phyloP scores from a whole-genome alignment of 768 basidiomycete species.

The Polyporus arcularius region DNA sequence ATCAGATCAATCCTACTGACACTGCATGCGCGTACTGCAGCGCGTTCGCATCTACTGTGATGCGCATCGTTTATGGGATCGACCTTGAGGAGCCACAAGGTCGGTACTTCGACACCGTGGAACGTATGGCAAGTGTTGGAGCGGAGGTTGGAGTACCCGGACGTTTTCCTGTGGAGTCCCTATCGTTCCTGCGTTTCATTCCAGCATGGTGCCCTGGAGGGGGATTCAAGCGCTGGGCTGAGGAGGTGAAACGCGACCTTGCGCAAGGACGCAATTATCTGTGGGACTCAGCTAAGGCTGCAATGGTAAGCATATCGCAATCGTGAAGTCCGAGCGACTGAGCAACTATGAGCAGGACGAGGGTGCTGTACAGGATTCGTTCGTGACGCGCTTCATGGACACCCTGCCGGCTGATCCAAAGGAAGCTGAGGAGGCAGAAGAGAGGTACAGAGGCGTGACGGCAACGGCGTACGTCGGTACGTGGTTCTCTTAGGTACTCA shows the following conservation, averaged over 20 bases:
- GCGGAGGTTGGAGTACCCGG: background rate
- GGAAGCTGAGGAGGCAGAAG: background rate
- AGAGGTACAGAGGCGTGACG: background rate
- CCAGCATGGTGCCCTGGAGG: slow-evolving; percentile 21
- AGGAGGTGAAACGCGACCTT: background rate
- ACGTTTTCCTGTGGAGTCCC: background rate
- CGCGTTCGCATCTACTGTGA: background rate
- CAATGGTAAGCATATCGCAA: background rate
- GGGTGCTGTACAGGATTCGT: background rate
- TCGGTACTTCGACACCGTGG: background rate
- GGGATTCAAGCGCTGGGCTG: slow-evolving; percentile 9
- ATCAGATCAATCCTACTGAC: too few relatives aligned
- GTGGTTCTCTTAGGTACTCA: background rate
- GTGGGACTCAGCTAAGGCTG: background rate
- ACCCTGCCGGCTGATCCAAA: background rate
- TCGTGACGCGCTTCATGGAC: background rate
- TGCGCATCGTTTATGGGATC: slow-evolving; percentile 7
- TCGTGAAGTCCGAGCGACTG: too few relatives aligned
- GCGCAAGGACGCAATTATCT: background rate
- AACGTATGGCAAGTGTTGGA: background rate
- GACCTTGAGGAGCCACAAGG: slow-evolving; percentile 14
- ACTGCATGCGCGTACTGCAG: background rate
- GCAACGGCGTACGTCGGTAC: background rate
- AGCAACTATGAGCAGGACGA: background rate
- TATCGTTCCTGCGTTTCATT: slow-evolving; percentile 13